A percentile compares a stretch with the other conserved stretches of the same genome.
Evolutionary conservation across 2,329 filamentous ascomycete species (phyloP).

Genomic region (Phialemonium atrogriseum): DNA sequence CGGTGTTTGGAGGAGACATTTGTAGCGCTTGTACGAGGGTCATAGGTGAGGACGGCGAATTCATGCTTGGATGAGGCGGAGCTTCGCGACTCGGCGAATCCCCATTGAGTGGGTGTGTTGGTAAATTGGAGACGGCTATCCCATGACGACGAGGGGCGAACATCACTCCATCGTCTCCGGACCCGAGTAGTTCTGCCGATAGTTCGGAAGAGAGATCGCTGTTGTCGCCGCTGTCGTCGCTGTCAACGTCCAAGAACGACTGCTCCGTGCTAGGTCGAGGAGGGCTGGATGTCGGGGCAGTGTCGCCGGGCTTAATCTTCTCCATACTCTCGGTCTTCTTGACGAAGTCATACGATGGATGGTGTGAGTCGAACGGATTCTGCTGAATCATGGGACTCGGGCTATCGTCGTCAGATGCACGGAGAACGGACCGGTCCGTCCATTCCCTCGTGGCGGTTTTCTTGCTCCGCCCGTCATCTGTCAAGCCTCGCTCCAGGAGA

Average conservation of each 20-base stretch:
- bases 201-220: constrained; percentile 57
- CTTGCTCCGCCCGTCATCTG: constrained; percentile 39
- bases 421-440: constrained; percentile 47
- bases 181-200: constrained; percentile 39
- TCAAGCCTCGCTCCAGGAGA: constrained; percentile 60
- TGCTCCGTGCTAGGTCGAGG: constrained; percentile 21
- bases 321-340: constrained; percentile 45
- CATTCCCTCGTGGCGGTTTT: constrained; percentile 34
- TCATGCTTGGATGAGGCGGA: constrained; percentile 15
- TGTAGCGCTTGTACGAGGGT: constrained; percentile 39
- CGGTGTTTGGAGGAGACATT: constrained; percentile 28
- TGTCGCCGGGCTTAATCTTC: constrained; percentile 27
- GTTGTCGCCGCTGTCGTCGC: constrained; percentile 38
- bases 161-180: constrained; percentile 17
- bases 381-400: constrained; percentile 12
- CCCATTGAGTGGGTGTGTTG: constrained; percentile 25
- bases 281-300: constrained; percentile 15
- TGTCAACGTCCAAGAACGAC: constrained; percentile 38
- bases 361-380: constrained; percentile 17
- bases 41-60: constrained; percentile 36
- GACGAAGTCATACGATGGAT: constrained; percentile 46
- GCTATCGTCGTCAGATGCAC: constrained; percentile 34
- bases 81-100: constrained; percentile 15
- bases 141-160: no score
- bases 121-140: constrained; percentile 26